Percentiles rank a stretch among this genome's conserved stretches.
Evolutionary conservation across 116 monocot species (phyloP).

Genomic region (Zostera marina): DNA sequence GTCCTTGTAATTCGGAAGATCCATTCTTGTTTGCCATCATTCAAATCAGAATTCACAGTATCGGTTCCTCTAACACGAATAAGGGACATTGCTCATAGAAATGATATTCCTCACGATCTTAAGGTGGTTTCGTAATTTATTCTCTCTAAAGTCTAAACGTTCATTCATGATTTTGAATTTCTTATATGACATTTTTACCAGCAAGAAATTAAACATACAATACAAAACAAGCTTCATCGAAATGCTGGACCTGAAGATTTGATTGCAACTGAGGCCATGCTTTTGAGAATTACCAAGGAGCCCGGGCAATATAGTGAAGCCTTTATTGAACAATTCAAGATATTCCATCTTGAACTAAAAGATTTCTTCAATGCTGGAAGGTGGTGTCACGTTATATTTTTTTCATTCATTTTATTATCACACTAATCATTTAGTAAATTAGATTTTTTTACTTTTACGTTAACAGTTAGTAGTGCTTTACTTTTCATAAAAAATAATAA

Average conservation of each 20-base stretch:
- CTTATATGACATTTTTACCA: conserved; percentile 14
- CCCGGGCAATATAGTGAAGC: conserved; percentile 74
- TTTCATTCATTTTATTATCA: no score
- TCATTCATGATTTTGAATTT: neutral
- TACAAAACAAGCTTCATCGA: conserved; percentile 98
- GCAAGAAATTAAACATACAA: conserved; percentile 99
- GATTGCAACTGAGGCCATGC: conserved; percentile 93
- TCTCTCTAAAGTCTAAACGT: neutral
- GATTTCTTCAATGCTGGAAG: conserved; percentile 99
- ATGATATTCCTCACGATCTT: conserved; percentile 92
- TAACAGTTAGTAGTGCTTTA: no score
- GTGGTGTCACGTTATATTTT: conserved; percentile 13
- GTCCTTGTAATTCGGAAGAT: conserved; percentile 69
- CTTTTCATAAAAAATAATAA: no score
- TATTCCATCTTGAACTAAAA: conserved; percentile 83
- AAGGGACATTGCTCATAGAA: conserved; percentile 92
- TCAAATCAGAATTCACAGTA: conserved; percentile 93
- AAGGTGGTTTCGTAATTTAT: conserved; percentile 55
- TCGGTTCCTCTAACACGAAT: conserved; percentile 96
- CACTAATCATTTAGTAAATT: no score
- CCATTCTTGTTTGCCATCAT: conserved; percentile 91
- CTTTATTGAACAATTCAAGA: conserved; percentile 90
- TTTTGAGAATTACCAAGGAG: conserved; percentile 57
- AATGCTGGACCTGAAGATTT: conserved; percentile 99
- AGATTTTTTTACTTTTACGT: no score